Evolutionary conservation across 495 filamentous ascomycete species (phyloP).

Genomic region (Aspergillus leporis): DNA sequence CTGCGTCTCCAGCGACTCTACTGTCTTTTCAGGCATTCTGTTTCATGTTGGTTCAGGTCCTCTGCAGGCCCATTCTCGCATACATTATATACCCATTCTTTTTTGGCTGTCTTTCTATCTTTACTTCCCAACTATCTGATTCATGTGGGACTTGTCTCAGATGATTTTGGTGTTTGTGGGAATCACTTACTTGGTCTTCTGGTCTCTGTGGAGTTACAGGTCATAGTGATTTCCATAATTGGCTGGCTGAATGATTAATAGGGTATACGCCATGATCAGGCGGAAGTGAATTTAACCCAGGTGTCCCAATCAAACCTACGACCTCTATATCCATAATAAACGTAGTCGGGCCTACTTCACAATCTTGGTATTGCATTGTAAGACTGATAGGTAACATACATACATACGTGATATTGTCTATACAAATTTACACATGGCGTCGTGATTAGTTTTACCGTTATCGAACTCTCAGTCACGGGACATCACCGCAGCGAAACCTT

Average conservation of each 20-base stretch:
- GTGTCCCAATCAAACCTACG: neutral
- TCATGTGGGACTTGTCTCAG: neutral
- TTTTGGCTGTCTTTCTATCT: constrained; percentile 10
- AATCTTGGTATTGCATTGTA: neutral
- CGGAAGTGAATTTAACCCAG: neutral
- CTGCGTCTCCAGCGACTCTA: constrained; percentile 19
- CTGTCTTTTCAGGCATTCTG: constrained; percentile 4
- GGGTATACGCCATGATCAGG: neutral
- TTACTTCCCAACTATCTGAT: neutral
- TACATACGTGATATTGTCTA: constrained; percentile 2
- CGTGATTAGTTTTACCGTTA: neutral
- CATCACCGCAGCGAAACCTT: constrained; percentile 65
- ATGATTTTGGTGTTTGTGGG: neutral
- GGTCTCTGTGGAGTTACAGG: neutral
- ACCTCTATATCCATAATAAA: neutral
- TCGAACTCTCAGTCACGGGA: constrained; percentile 5
- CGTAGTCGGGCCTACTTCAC: neutral
- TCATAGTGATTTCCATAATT: neutral
- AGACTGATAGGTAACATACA: neutral
- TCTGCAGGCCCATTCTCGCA: constrained; percentile 6
- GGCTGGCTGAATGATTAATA: neutral
- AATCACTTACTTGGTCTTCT: neutral
- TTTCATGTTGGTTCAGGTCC: constrained; percentile 8
- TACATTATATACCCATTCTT: constrained; percentile 26
- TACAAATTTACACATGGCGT: neutral